phyloP scores from a whole-genome alignment of 352 stramenopile genomes.

The Thraustochytrium striatum region DNA sequence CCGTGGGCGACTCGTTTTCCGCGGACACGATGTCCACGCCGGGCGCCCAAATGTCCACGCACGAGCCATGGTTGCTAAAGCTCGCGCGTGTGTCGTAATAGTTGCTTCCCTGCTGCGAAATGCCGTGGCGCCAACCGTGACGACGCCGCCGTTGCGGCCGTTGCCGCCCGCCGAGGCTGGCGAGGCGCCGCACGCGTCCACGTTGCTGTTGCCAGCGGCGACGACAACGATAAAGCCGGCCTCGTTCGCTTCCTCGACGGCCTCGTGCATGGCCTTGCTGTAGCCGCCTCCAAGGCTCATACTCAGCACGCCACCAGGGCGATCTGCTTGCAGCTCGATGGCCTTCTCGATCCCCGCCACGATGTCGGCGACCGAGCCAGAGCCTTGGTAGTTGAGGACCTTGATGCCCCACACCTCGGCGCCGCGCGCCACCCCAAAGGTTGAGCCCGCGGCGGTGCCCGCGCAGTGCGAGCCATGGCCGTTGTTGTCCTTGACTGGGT shows the following conservation, averaged over 20 bases:
- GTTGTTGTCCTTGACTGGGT: background rate
- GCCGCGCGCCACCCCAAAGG: constrained; percentile 4
- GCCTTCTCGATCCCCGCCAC: constrained; percentile 22
- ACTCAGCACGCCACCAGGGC: no score
- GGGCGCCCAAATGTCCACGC: background rate
- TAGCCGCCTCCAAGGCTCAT: no score
- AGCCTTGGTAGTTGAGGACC: constrained; percentile 20
- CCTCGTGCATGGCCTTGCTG: no score
- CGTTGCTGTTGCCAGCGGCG: no score
- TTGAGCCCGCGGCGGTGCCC: constrained; percentile 27
- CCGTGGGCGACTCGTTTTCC: background rate
- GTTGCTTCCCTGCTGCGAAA: background rate
- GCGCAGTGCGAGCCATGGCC: constrained; percentile 50
- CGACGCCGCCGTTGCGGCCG: no score
- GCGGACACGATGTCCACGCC: background rate
- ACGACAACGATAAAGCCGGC: no score
- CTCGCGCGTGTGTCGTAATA: background rate
- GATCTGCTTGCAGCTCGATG: constrained; percentile 4
- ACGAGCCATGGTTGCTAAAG: background rate
- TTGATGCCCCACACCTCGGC: constrained; percentile 17
- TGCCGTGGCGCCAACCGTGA: no score
- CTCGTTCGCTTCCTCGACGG: no score
- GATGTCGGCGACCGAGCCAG: background rate
- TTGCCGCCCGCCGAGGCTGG: no score
- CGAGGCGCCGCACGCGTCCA: no score